Evolutionary conservation across 2,329 filamentous ascomycete species (phyloP), one percentile per base, ranked within the genome.

Genomic region (Fusarium burgessii): DNA sequence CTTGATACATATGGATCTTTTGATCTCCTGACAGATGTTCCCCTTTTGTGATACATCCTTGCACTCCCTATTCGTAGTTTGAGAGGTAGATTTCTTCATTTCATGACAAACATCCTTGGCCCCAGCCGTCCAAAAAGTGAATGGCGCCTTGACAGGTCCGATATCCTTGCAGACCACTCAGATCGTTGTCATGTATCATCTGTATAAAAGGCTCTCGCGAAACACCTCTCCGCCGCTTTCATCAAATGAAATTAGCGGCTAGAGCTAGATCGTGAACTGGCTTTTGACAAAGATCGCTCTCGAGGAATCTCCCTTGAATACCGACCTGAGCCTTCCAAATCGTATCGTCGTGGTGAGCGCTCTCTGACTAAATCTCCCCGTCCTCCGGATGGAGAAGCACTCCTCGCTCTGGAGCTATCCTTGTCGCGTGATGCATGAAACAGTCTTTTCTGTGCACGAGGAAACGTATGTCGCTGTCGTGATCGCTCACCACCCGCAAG

Each of bases 361-460:
- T 55, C 41, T 15, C 64, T 45, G 27, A 43, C n/a, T 2, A n/a
- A 17, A 2, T 32, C 14, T 18, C 23, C 23, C 23, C 41, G 36
- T 3, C 38, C 40, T 10, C 36, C 23, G 7, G 23, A 43, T 6
- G 68, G 68, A 17, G 68, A 71, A n/a, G 13, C 65, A 36, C 66
- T 69, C 27, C 66, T 69, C 8, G 54, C 40, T 52, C 66, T 66
- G 4, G 41, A 15, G 5, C 10, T 12, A 18, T 38, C 11, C 3
- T 18, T 49, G 6, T 32, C 20, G 11, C 14, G 27, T 14, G 20
- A 20, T 33, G 27, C 20, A 6, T n/a, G 14, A 27, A 72, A 70
- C 4, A 66, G 45, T 1, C 20, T 70, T 12, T 45, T 43, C n/a
- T 58, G 43, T 4, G 69, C 55, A 12, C 51, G 55, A 7, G 60